Evolutionary conservation across 805 yeast genomes (phyloP).

Genomic region (Scheffersomyces spartinae): DNA sequence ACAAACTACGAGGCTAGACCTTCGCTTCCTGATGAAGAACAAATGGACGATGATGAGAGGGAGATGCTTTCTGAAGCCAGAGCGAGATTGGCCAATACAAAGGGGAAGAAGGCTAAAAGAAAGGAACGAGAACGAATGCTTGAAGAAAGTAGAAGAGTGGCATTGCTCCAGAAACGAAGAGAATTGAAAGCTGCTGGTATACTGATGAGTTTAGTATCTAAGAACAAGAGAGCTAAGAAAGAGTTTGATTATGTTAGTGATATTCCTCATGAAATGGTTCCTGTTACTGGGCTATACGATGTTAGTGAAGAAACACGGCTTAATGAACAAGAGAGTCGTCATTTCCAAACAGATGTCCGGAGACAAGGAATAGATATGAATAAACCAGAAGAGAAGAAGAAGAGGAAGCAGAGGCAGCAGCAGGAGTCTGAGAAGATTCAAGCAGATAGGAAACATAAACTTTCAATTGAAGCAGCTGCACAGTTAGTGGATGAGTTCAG

Average conservation of each 20-base stretch:
- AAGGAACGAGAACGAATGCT: conserved; percentile 77
- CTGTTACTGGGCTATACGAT: conserved; percentile 60
- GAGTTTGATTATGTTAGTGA: conserved; percentile 78
- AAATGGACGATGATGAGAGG: conserved; percentile 75
- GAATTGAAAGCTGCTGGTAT: conserved; percentile 76
- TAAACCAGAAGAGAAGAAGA: conserved; percentile 19
- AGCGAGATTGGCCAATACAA: conserved; percentile 83
- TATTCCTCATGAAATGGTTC: conserved; percentile 65
- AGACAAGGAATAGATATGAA: conserved; percentile 33
- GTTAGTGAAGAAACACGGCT: conserved; percentile 42
- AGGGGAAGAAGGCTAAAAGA: conserved; percentile 89
- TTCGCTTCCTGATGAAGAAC: conserved; percentile 71
- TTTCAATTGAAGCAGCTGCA: conserved; percentile 14
- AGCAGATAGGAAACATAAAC: conserved; percentile 7
- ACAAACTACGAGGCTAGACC: conserved; percentile 66
- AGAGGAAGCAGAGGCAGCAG: conserved; percentile 16
- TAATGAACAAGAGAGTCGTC: conserved; percentile 24
- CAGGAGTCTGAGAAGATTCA: conserved; percentile 7
- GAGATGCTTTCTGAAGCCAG: conserved; percentile 94
- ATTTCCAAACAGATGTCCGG: conserved; percentile 34
- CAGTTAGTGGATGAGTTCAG: conserved; percentile 10
- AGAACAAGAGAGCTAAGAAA: conserved; percentile 41
- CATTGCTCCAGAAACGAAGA: conserved; percentile 67
- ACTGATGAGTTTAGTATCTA: conserved; percentile 36
- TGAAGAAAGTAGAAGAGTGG: conserved; percentile 65